phyloP scores from a whole-genome alignment of 2,329 filamentous ascomycete species.

The Karstenula rhodostoma region DNA sequence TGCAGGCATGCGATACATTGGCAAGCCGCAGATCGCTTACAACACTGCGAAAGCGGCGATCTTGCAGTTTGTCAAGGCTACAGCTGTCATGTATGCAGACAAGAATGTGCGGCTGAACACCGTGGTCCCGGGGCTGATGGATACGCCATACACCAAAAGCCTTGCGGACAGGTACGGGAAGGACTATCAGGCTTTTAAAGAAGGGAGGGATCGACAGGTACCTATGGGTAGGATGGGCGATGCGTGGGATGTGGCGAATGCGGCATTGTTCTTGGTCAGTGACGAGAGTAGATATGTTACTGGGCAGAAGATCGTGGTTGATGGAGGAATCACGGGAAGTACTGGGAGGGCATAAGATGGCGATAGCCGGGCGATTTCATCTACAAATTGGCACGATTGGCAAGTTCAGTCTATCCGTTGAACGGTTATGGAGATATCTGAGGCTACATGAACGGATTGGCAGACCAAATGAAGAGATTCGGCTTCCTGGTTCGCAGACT shows the following conservation, averaged over 20 bases:
- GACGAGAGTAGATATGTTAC: slow-evolving; percentile 46
- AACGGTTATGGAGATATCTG: no score
- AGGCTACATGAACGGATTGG: no score
- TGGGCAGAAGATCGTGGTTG: slow-evolving; percentile 47
- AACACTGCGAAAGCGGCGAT: slow-evolving; percentile 61
- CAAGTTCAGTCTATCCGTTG: no score
- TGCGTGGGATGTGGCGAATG: slow-evolving; percentile 46
- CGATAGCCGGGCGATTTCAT: no score
- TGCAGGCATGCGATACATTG: slow-evolving; percentile 61
- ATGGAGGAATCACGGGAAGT: slow-evolving; percentile 31
- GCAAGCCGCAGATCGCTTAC: slow-evolving; percentile 64
- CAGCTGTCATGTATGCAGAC: slow-evolving; percentile 59
- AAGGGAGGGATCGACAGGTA: slow-evolving; percentile 20
- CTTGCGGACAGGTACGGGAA: slow-evolving; percentile 15
- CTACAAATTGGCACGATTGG: no score
- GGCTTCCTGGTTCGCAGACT: no score
- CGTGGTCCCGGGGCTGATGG: slow-evolving; percentile 65
- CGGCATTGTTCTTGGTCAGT: slow-evolving; percentile 41
- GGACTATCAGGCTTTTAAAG: slow-evolving; percentile 13
- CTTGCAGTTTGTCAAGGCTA: slow-evolving; percentile 60
- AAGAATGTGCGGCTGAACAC: slow-evolving; percentile 61
- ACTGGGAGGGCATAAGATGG: slow-evolving; percentile 1
- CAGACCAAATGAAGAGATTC: no score
- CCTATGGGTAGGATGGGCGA: slow-evolving; percentile 46
- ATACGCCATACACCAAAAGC: slow-evolving; percentile 49